Percentiles rank a stretch among this genome's conserved stretches.
phyloP scores from a whole-genome alignment of 768 basidiomycete genomes.

The Strobilomyces echinocephalus region DNA sequence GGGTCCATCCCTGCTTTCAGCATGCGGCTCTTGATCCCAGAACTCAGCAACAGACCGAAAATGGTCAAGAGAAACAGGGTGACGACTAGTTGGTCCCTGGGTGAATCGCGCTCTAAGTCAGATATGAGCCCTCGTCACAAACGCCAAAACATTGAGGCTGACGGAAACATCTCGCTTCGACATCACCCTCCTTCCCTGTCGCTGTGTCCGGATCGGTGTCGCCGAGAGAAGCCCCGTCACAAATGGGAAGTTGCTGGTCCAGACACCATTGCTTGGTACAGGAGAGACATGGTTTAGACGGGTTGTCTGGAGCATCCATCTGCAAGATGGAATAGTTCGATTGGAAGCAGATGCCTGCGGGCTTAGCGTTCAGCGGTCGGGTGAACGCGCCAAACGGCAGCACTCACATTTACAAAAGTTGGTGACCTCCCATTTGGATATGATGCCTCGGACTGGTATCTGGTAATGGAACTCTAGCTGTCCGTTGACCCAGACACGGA shows the following conservation, averaged over 20 bases:
- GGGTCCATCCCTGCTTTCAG: constrained; percentile 68
- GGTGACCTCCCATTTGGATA: constrained; percentile 84
- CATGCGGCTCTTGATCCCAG: constrained; percentile 81
- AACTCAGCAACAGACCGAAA: constrained; percentile 78
- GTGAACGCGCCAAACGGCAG: neutral
- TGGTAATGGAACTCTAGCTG: constrained; percentile 21
- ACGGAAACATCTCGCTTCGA: constrained; percentile 96
- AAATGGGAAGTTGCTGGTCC: constrained; percentile 84
- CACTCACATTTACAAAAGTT: constrained; percentile 83
- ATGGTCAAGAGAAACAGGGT: constrained; percentile 86
- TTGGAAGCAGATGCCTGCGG: constrained; percentile 83
- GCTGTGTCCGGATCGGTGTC: constrained; percentile 90
- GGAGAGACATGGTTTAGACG: constrained; percentile 84
- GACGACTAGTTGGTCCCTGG: constrained; percentile 91
- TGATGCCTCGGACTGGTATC: constrained; percentile 38
- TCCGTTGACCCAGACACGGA: neutral
- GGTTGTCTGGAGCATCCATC: constrained; percentile 75
- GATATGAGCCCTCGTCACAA: constrained; percentile 25
- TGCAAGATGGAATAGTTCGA: constrained; percentile 83
- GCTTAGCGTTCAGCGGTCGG: constrained; percentile 3
- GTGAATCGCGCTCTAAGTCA: constrained; percentile 81
- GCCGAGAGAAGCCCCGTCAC: constrained; percentile 74
- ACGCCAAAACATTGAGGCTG: constrained; percentile 38
- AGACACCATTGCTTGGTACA: constrained; percentile 96
- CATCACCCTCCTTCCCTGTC: constrained; percentile 92